Percentiles rank a stretch among this genome's conserved stretches.
phyloP scores from a whole-genome alignment of 129 eudicot species.

The Pittosporum tobira region DNA sequence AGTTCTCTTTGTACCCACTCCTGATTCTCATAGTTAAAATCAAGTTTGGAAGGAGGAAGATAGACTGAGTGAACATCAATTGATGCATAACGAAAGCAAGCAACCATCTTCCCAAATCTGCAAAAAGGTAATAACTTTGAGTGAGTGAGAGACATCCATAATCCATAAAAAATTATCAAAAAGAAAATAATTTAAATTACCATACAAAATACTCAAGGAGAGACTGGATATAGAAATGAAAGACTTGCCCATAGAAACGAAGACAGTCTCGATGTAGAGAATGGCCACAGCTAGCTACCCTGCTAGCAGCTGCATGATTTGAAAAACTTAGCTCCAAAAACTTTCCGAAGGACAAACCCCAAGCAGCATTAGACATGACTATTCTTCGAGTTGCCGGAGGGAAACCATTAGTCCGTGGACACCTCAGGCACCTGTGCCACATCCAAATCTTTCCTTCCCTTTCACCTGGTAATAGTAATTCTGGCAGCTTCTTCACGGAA shows the following conservation, averaged over 20 bases:
- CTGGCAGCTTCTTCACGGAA: constrained; percentile 55
- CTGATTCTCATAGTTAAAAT: constrained; percentile 45
- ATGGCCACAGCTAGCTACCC: constrained; percentile 91
- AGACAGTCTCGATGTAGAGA: constrained; percentile 94
- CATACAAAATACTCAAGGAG: no score
- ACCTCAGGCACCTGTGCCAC: constrained; percentile 97
- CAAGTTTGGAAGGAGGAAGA: constrained; percentile 71
- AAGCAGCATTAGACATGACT: constrained; percentile 94
- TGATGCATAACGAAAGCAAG: constrained; percentile 90
- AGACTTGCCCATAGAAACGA: constrained; percentile 88
- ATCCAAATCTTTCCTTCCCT: constrained; percentile 95
- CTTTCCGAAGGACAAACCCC: constrained; percentile 99
- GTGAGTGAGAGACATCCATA: no score
- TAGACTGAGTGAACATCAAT: constrained; percentile 74
- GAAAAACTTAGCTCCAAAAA: constrained; percentile 96
- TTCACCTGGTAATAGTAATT: constrained; percentile 85
- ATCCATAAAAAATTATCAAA: no score
- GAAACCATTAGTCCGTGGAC: constrained; percentile 53
- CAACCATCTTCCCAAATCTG: constrained; percentile 87
- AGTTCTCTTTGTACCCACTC: constrained; percentile 70
- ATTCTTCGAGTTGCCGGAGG: constrained; percentile 90
- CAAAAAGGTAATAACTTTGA: no score
- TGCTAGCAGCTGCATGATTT: constrained; percentile 86
- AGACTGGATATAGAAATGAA: no score
- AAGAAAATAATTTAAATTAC: no score